phyloP scores from a whole-genome alignment of 1,284 basidiomycete species.

The Microstroma glucosiphilum region DNA sequence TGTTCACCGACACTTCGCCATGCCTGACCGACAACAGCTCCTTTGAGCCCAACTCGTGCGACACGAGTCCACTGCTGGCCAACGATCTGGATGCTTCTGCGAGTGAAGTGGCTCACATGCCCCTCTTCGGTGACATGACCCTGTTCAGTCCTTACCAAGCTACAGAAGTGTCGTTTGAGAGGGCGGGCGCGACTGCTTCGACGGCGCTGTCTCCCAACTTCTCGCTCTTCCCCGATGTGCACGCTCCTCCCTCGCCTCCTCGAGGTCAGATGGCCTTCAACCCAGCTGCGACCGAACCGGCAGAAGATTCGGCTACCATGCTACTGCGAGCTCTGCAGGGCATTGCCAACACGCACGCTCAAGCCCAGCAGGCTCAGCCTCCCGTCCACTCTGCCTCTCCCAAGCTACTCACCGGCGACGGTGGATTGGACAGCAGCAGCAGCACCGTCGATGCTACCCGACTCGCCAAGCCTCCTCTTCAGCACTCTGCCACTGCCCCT shows the following conservation, averaged over 20 bases:
- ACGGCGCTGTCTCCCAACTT: conserved; percentile 18
- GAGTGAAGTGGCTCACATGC: conserved; percentile 15
- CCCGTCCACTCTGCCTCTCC: conserved; percentile 9
- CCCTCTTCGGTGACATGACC: conserved; percentile 34
- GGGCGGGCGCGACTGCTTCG: background rate
- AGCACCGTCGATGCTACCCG: background rate
- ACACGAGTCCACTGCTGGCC: conserved; percentile 39
- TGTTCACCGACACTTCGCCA: conserved; percentile 43
- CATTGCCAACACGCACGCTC: background rate
- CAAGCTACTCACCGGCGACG: background rate
- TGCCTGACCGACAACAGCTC: conserved; percentile 40
- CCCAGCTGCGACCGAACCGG: conserved; percentile 12
- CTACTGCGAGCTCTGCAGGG: conserved; percentile 26
- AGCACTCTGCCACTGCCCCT: conserved; percentile 4
- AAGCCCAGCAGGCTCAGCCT: background rate
- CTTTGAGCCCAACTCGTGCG: conserved; percentile 42
- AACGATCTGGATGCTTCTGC: conserved; percentile 31
- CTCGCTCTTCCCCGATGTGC: conserved; percentile 30
- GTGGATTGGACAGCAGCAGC: background rate
- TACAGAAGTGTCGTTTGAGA: conserved; percentile 20
- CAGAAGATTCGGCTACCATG: conserved; percentile 26
- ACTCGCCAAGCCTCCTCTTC: conserved; percentile 1
- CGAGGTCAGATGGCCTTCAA: conserved; percentile 33
- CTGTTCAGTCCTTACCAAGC: conserved; percentile 15
- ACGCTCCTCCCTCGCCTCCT: conserved; percentile 18